Evolutionary conservation across 208 protist species (phyloP).

Genomic region (Vickermania spadyakhi): DNA sequence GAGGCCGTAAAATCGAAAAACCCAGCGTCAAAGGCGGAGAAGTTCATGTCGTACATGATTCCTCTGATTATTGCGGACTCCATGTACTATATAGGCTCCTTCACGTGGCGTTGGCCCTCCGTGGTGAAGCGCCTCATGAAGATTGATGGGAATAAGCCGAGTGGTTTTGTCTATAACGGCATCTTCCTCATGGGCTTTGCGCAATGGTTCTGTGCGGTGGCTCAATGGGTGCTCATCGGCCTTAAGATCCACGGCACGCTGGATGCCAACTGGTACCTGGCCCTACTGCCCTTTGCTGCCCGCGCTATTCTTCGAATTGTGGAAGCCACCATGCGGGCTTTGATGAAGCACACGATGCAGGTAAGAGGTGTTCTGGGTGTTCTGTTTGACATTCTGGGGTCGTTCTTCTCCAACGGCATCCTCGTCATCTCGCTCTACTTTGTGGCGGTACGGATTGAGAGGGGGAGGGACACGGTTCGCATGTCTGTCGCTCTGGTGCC

Average conservation of each 20-base stretch:
- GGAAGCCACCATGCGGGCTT: constrained; percentile 64
- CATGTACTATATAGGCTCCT: constrained; percentile 73
- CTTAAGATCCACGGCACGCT: constrained; percentile 47
- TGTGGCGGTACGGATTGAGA: constrained; percentile 58
- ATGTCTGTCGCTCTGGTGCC: constrained; percentile 54
- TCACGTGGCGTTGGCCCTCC: constrained; percentile 80
- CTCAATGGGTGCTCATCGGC: constrained; percentile 72
- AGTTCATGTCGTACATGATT: constrained; percentile 46
- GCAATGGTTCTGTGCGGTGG: constrained; percentile 49
- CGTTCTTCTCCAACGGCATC: constrained; percentile 78
- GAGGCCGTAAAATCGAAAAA: constrained; percentile 22
- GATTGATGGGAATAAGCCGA: constrained; percentile 44
- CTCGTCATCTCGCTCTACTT: constrained; percentile 76
- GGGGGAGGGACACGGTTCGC: constrained; percentile 22
- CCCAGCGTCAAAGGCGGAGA: constrained; percentile 16
- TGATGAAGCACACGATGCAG: constrained; percentile 62
- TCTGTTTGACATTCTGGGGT: constrained; percentile 71
- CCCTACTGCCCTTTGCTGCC: constrained; percentile 63
- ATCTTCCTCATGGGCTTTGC: constrained; percentile 65
- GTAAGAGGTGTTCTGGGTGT: constrained; percentile 45
- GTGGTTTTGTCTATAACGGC: constrained; percentile 45
- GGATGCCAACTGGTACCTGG: constrained; percentile 59
- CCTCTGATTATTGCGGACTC: constrained; percentile 67
- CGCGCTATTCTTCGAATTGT: constrained; percentile 50
- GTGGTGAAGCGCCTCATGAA: constrained; percentile 62